Conservation (phyloP, 2,329 filamentous ascomycete genomes). For the Claviceps capensis region DNA sequence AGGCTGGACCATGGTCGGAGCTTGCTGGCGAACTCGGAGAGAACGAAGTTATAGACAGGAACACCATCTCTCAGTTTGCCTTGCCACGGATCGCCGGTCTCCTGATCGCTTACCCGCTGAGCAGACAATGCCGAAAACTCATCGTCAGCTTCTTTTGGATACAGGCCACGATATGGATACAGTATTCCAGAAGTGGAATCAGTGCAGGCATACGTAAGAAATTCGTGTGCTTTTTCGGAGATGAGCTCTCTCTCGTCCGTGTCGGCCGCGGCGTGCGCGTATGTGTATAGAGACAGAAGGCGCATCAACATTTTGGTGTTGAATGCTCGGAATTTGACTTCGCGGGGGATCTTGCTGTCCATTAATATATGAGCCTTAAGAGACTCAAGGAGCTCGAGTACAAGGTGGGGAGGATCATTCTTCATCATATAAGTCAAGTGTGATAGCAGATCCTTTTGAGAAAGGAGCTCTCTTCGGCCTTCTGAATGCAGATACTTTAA, state of each 20-base stretch:
- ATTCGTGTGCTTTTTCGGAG: constrained; percentile 56
- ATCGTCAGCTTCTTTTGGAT: constrained; percentile 56
- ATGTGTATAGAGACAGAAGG: constrained; percentile 58
- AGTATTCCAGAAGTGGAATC: constrained; percentile 59
- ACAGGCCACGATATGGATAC: constrained; percentile 68
- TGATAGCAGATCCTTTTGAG: constrained; percentile 66
- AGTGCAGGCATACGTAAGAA: constrained; percentile 65
- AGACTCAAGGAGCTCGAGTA: constrained; percentile 59
- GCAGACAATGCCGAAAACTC: constrained; percentile 14
- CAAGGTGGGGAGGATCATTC: constrained; percentile 62
- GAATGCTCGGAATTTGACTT: constrained; percentile 62
- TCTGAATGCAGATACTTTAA: constrained; percentile 65
- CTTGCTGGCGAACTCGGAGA: constrained; percentile 66
- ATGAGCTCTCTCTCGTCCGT: constrained; percentile 36
- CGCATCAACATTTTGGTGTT: constrained; percentile 60
- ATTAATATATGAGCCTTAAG: constrained; percentile 59
- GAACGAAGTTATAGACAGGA: constrained; percentile 63
- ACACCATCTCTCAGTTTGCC: constrained; percentile 52
- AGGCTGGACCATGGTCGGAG: constrained; percentile 73
- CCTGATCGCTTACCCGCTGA: constrained; percentile 18
- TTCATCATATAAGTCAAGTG: constrained; percentile 69
- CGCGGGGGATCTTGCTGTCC: constrained; percentile 59
- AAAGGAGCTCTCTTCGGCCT: constrained; percentile 68
- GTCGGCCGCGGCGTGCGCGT: constrained; percentile 32
- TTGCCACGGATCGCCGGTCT: constrained; percentile 54